Percentiles rank a stretch among this genome's conserved stretches.
phyloP scores from a whole-genome alignment of 345 rosid genomes.

The Corymbia maculata region DNA sequence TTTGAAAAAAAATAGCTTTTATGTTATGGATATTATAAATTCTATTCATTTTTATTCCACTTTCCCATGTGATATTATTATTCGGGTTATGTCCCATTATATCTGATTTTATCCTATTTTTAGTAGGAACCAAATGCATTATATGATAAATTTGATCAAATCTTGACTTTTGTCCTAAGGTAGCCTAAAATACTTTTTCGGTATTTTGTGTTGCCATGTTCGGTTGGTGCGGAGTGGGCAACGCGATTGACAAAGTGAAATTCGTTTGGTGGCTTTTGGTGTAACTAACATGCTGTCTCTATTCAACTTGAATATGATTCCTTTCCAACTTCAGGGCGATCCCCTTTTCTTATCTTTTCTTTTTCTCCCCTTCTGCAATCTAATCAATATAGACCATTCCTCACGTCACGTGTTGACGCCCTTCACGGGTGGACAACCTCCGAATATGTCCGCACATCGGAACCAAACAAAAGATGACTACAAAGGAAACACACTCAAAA shows the following conservation, averaged over 20 bases:
- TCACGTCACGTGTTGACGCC: not conserved
- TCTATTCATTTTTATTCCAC: fast-evolving
- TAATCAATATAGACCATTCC: not conserved
- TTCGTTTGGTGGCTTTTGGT: not conserved
- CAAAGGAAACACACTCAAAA: not conserved
- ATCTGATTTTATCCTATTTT: too few species aligned
- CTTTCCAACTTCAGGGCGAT: not conserved
- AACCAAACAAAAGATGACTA: not conserved
- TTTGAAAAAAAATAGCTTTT: too few species aligned
- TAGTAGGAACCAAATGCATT: fast-evolving
- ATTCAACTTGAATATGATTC: not conserved
- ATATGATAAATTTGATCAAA: not conserved
- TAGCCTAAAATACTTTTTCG: not conserved
- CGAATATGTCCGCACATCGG: not conserved
- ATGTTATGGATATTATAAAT: too few species aligned
- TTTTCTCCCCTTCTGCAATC: not conserved
- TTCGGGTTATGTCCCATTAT: too few species aligned
- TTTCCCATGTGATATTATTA: too few species aligned
- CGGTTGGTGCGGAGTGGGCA: not conserved
- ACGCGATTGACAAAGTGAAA: not conserved
- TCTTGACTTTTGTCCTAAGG: fast-evolving
- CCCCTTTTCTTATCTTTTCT: not conserved
- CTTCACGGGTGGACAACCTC: not conserved
- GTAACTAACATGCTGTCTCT: not conserved
- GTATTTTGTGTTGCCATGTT: not conserved